These are phyloP conservation scores for Ceratocystis huliohia DNA, from an alignment of 2,329 filamentous ascomycete species.

Conservation along the genomic window DNA sequence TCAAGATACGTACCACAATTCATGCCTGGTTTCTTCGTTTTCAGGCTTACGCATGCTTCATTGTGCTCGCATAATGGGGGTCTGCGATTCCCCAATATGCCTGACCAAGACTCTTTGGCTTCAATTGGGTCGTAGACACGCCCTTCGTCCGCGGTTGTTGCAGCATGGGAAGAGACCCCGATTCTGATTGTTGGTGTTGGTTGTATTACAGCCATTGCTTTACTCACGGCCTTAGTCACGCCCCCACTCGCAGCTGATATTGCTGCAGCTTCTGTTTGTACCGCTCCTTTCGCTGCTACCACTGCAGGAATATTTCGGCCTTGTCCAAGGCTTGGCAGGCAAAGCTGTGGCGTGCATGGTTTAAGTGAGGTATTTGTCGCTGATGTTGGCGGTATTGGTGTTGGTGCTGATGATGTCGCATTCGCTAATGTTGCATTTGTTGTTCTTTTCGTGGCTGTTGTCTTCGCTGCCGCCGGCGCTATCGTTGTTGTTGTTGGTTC, in stretches of 20 bases:
- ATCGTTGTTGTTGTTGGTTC: background rate
- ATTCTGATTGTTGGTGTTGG: background rate
- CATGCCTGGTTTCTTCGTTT: constrained; percentile 78
- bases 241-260: background rate
- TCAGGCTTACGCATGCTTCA: constrained; percentile 70
- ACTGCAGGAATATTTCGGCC: no score
- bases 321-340: no score
- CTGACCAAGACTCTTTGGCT: constrained; percentile 73
- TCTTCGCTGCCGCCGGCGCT: no score
- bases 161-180: background rate
- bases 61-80: constrained; percentile 75
- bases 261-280: background rate
- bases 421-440: no score
- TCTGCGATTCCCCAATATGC: constrained; percentile 61
- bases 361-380: no score
- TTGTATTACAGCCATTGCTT: background rate
- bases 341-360: no score
- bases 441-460: no score
- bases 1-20: constrained; percentile 50
- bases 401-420: no score
- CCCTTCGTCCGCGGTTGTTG: background rate
- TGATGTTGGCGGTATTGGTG: no score
- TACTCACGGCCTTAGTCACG: background rate
- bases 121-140: constrained; percentile 53
- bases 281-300: background rate